Conservation (phyloP, 2,329 filamentous ascomycete species). For the Bertia moriformis region DNA sequence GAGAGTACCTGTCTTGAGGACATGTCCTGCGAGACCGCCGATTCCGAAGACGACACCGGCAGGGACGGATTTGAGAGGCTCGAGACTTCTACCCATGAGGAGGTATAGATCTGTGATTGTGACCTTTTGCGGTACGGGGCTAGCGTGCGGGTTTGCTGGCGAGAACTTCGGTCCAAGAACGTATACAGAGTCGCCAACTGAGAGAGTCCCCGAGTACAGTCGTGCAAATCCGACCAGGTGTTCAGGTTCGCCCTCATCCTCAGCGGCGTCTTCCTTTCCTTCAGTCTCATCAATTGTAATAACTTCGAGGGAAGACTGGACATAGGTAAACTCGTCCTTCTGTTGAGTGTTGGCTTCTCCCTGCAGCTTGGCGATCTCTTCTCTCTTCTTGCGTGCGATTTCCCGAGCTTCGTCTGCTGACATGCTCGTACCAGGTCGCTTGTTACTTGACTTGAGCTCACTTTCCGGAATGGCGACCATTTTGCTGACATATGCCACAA, state of each 20-base stretch:
- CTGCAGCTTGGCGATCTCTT: conserved; percentile 68
- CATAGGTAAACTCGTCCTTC: conserved; percentile 1
- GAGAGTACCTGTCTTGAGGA: conserved; percentile 90
- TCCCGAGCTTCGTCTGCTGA: conserved; percentile 83
- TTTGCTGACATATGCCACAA: conserved; percentile 93
- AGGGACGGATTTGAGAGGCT: conserved; percentile 69
- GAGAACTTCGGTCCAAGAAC: conserved; percentile 88
- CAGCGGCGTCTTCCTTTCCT: conserved; percentile 31
- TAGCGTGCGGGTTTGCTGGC: conserved; percentile 58
- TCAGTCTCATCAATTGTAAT: conserved; percentile 34
- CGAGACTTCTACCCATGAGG: conserved; percentile 83
- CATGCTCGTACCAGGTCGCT: conserved; percentile 56
- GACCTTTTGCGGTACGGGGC: conserved; percentile 65
- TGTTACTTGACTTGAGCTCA: conserved; percentile 76
- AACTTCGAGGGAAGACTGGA: conserved; percentile 33
- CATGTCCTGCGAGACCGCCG: conserved; percentile 75
- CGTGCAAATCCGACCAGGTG: conserved; percentile 89
- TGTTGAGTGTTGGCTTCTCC: conserved; percentile 14
- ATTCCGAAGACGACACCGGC: conserved; percentile 94
- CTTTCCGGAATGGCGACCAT: conserved; percentile 93
- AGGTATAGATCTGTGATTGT: conserved; percentile 81
- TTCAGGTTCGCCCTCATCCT: conserved; percentile 54
- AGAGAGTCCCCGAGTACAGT: conserved; percentile 79
- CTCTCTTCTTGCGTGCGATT: conserved; percentile 74
- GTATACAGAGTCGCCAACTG: conserved; percentile 79